Evolutionary conservation across 495 filamentous ascomycete genomes (phyloP).

Genomic region (Xylaria intraflava): DNA sequence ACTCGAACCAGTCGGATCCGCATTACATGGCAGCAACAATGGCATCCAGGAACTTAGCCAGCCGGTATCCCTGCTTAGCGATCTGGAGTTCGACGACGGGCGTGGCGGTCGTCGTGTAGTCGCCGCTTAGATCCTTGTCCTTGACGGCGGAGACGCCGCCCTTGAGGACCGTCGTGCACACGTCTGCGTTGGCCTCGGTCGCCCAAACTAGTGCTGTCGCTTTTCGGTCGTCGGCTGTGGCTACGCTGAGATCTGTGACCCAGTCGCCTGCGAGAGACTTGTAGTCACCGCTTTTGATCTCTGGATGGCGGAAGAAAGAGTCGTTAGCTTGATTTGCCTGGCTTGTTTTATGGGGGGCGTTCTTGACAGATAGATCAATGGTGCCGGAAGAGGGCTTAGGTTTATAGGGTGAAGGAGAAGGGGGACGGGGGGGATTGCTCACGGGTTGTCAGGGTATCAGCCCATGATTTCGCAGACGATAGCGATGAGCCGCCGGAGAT

Average conservation of each 20-base stretch:
- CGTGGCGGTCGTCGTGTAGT: conserved; percentile 47
- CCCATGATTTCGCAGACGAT: conserved; percentile 32
- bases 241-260: conserved; percentile 42
- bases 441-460: conserved; percentile 26
- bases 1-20: too few relatives aligned
- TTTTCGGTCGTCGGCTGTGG: conserved; percentile 21
- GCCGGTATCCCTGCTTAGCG: conserved; percentile 54
- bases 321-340: conserved; percentile 6
- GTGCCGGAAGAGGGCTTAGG: too few relatives aligned
- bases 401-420: too few relatives aligned
- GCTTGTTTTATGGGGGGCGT: too few relatives aligned
- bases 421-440: too few relatives aligned
- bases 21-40: conserved; percentile 23
- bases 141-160: conserved; percentile 44
- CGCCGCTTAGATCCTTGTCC: conserved; percentile 40
- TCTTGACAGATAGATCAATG: too few relatives aligned
- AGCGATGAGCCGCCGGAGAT: conserved; percentile 41
- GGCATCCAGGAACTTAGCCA: conserved; percentile 29
- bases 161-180: conserved; percentile 49
- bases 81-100: conserved; percentile 56
- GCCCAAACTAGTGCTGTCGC: conserved; percentile 47
- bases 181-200: conserved; percentile 48
- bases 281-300: conserved; percentile 46
- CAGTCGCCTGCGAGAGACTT: conserved; percentile 39
- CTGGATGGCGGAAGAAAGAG: neutral